Conservation (phyloP, 2,329 filamentous ascomycete species). For the Periconia sp. region DNA sequence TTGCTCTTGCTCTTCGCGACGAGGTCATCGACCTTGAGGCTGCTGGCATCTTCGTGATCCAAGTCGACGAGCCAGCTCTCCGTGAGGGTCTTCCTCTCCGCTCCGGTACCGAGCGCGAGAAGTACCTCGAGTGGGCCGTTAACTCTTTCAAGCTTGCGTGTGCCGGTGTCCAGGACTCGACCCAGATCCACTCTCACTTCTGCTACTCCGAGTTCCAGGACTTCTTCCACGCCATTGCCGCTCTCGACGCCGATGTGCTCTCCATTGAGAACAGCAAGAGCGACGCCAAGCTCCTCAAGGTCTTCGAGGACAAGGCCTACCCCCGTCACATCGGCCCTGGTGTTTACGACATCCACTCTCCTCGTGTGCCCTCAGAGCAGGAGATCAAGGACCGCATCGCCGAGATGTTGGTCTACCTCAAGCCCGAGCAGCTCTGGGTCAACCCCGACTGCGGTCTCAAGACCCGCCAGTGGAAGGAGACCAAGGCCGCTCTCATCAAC, state of each 20-base stretch:
- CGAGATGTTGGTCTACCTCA: constrained; percentile 95
- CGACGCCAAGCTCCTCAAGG: constrained; percentile 97
- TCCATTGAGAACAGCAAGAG: constrained; percentile 99
- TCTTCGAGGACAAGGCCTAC: constrained; percentile 97
- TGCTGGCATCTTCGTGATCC: constrained; percentile 95
- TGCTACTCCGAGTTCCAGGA: constrained; percentile 99
- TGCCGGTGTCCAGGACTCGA: constrained; percentile 89
- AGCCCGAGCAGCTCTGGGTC: constrained; percentile 98
- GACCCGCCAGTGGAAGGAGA: constrained; percentile 98
- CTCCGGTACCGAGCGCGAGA: constrained; percentile 88
- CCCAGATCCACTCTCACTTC: constrained; percentile 99
- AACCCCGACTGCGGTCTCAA: constrained; percentile 99
- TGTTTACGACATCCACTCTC: constrained; percentile 99
- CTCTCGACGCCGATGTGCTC: constrained; percentile 95
- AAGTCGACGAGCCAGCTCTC: constrained; percentile 98
- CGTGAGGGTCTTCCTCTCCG: constrained; percentile 99
- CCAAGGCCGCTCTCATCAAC: constrained; percentile 92
- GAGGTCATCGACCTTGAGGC: constrained; percentile 98
- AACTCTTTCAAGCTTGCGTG: constrained; percentile 97
- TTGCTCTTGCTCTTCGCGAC: constrained; percentile 95
- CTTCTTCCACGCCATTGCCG: constrained; percentile 99
- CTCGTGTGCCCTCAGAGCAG: constrained; percentile 93
- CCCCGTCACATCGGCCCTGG: constrained; percentile 97
- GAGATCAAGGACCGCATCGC: constrained; percentile 98
- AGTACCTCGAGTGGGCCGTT: constrained; percentile 96